A percentile compares a stretch with the other conserved stretches of the same genome.
phyloP scores from a whole-genome alignment of 176 grass and related monocot species.

The Hsuehochloa calcarea region DNA sequence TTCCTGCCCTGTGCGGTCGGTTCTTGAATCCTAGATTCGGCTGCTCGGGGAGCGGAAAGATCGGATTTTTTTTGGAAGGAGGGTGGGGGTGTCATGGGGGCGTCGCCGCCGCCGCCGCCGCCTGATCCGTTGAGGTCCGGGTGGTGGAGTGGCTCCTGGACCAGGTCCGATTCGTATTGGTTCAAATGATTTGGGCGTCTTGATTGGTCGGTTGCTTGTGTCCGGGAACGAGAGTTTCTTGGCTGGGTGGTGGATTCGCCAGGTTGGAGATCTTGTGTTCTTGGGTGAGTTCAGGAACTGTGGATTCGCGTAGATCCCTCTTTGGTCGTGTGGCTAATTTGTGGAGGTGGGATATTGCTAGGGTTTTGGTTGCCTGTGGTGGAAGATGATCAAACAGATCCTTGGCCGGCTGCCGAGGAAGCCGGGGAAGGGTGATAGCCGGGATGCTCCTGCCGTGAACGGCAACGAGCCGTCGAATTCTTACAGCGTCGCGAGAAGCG shows the following conservation, averaged over 20 bases:
- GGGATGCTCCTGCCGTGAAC: slow-evolving; percentile 47
- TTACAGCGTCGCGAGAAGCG: slow-evolving; percentile 48
- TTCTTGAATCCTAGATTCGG: slow-evolving; percentile 41
- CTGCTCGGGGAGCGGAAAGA: slow-evolving; percentile 18
- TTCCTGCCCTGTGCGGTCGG: neutral
- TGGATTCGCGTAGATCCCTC: slow-evolving; percentile 22
- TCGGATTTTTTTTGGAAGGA: slow-evolving; percentile 32
- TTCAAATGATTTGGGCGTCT: slow-evolving; percentile 34
- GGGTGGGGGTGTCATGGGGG: slow-evolving; percentile 16
- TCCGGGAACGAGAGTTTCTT: neutral
- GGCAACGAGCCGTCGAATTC: slow-evolving; percentile 60
- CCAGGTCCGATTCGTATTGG: slow-evolving; percentile 28
- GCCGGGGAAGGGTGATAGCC: slow-evolving; percentile 70
- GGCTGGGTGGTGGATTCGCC: slow-evolving; percentile 14
- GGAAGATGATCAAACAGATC: slow-evolving; percentile 93
- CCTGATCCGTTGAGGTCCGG: slow-evolving; percentile 37
- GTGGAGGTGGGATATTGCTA: slow-evolving; percentile 5
- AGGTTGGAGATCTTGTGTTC: slow-evolving; percentile 37
- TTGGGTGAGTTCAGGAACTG: slow-evolving; percentile 16
- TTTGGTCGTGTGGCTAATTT: neutral
- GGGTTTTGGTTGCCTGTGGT: slow-evolving; percentile 31
- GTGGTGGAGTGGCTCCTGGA: slow-evolving; percentile 31
- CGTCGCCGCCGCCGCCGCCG: slow-evolving; percentile 5
- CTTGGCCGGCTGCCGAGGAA: slow-evolving; percentile 80
- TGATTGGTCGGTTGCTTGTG: slow-evolving; percentile 16